Evolutionary conservation across 495 filamentous ascomycete genomes (phyloP).

Genomic region (Bombardia bombarda): DNA sequence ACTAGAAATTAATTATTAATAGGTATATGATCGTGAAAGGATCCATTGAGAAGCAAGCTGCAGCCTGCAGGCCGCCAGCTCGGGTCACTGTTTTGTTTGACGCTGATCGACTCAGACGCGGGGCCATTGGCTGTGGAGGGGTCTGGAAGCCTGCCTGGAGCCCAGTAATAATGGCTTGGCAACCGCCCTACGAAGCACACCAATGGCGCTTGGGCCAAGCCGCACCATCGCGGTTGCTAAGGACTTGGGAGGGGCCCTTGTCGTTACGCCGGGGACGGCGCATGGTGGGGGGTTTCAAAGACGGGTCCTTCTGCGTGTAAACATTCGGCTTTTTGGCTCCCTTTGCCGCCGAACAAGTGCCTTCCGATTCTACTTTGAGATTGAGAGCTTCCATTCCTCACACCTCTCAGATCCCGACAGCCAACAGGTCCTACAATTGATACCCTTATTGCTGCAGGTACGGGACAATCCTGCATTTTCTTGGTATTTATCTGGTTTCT

Average conservation of each 20-base stretch:
- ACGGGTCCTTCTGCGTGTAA: constrained; percentile 5
- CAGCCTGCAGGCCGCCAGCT: too few relatives aligned
- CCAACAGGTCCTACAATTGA: constrained; percentile 12
- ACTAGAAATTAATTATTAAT: too few relatives aligned
- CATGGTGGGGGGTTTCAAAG: background rate
- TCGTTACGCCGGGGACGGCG: background rate
- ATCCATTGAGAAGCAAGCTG: background rate
- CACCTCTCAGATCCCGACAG: background rate
- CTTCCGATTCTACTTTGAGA: constrained; percentile 4
- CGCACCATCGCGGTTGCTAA: background rate
- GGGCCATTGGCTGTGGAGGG: constrained; percentile 6
- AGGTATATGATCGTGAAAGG: too few relatives aligned
- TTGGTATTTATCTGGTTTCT: too few relatives aligned
- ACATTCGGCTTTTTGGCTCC: background rate
- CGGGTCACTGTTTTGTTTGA: too few relatives aligned
- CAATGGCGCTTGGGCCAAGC: background rate
- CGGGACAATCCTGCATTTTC: background rate
- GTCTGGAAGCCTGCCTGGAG: background rate
- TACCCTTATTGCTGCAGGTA: constrained; percentile 14
- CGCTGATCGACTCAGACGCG: constrained; percentile 2
- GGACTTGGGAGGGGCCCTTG: background rate
- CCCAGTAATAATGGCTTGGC: too few relatives aligned
- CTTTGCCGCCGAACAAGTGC: constrained; percentile 1
- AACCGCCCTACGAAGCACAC: too few relatives aligned
- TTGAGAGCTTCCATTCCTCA: background rate